These are phyloP conservation scores for Punctularia strigosozonata DNA, from an alignment of 768 basidiomycete species.

Conservation along the genomic window DNA sequence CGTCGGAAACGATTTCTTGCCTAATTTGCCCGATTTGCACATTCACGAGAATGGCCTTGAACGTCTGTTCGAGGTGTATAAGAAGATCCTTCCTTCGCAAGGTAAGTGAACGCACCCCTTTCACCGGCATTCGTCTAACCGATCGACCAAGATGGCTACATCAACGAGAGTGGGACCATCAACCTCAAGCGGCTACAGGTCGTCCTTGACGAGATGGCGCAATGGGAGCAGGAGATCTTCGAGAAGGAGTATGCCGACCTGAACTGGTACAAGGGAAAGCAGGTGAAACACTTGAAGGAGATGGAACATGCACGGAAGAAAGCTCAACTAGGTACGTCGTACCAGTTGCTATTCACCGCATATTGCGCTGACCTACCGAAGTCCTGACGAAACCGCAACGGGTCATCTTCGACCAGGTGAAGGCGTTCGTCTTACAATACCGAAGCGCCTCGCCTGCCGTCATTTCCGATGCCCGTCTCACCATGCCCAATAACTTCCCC, in stretches of 20 bases:
- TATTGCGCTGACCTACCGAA: slow-evolving; percentile 7
- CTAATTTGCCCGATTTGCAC: slow-evolving; percentile 91
- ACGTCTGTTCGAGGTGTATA: slow-evolving; percentile 89
- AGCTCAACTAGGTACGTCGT: slow-evolving; percentile 48
- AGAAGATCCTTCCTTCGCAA: slow-evolving; percentile 73
- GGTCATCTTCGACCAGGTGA: slow-evolving; percentile 68
- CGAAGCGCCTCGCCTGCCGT: slow-evolving; percentile 23
- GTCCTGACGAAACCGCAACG: slow-evolving; percentile 70
- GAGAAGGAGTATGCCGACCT: slow-evolving; percentile 84
- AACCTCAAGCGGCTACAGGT: slow-evolving; percentile 71
- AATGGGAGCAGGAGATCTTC: slow-evolving; percentile 84
- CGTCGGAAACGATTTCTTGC: slow-evolving; percentile 95
- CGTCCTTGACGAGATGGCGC: slow-evolving; percentile 78
- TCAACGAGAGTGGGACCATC: slow-evolving; percentile 84
- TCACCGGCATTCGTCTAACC: neutral
- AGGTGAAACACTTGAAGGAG: slow-evolving; percentile 57
- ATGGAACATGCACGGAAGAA: slow-evolving; percentile 49
- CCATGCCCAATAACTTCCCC: slow-evolving; percentile 70
- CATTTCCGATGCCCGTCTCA: slow-evolving; percentile 30
- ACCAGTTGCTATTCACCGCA: neutral
- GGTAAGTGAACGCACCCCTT: slow-evolving; percentile 25
- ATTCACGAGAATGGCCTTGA: slow-evolving; percentile 97
- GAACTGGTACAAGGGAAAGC: slow-evolving; percentile 94
- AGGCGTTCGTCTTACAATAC: slow-evolving; percentile 52
- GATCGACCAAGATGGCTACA: slow-evolving; percentile 63